Evolutionary conservation across 1,284 basidiomycete species (phyloP), one percentile per base, ranked within the genome.

Genomic region (Rhodotorula sp.): DNA sequence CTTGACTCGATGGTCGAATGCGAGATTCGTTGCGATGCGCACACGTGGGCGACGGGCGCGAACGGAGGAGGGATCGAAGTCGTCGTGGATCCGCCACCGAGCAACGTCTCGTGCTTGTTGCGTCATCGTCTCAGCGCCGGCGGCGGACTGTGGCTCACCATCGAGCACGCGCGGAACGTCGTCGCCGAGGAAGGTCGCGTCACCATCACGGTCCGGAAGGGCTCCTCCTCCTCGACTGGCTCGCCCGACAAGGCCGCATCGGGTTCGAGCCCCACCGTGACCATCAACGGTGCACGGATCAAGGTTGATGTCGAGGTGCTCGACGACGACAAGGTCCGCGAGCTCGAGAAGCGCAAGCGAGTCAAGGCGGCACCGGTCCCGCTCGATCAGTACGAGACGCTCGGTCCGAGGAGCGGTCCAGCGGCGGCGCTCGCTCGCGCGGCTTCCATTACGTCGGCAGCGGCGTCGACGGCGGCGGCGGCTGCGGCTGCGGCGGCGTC

Each of bases 111-210:
- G 1, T 93, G 91, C 70, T 85, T 99, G 26, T 87, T 90, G 16
- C 86, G 97, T 48, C 95, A 99, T 81, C 86, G 90, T 26, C 84
- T 99, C 16, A 93, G 93, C 16, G 89, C 90, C 55, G 95, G 95
- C 5, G 95, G 97, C 14, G 95, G 95, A 0, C 83, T 97, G n/a
- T 99, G 97, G 97, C 83, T 99, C 31, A 95, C 93, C 0, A 85
- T 99, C 76, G 91, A 90, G 38, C 95, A 99, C 77, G 91, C 94
- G 72, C 87, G 89, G 4, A 15, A n/a, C 2, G 28, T 50, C 34
- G 60, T 68, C 47, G 56, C 57, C 8, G 83, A 88, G 57, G 72
- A 67, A 5, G 72, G 72, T 6, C 60, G 62, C 28, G 86, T 86
- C 2, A 87, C 91, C 69, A 78, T 84, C 38, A 83, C 81, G 2